phyloP scores from a whole-genome alignment of 495 filamentous ascomycete species.

The Hypoxylon trugodes region DNA sequence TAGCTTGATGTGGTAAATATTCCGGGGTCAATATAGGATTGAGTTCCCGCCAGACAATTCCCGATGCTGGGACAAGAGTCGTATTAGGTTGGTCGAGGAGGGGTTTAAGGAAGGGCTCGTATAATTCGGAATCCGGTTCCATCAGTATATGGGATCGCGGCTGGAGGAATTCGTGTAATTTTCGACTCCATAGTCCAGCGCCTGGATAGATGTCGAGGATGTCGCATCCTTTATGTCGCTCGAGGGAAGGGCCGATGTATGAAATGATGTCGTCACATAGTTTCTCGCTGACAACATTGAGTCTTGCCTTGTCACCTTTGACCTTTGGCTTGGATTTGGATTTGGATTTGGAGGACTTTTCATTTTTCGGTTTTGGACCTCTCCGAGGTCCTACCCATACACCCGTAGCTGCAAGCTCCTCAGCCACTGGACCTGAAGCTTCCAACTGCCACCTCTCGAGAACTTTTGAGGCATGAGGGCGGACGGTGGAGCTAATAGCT shows the following conservation, averaged over 20 bases:
- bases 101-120: conserved; percentile 66
- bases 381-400: conserved; percentile 13
- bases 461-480: not conserved
- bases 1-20: conserved; percentile 60
- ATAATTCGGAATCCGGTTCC: conserved; percentile 66
- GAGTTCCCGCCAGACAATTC: conserved; percentile 59
- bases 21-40: conserved; percentile 55
- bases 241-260: conserved; percentile 58
- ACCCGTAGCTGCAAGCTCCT: conserved; percentile 25
- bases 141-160: conserved; percentile 84
- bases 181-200: conserved; percentile 74
- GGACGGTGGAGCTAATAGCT: not conserved
- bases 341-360: not conserved
- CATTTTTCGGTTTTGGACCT: not conserved
- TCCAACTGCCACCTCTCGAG: conserved; percentile 6
- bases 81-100: conserved; percentile 67
- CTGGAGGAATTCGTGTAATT: conserved; percentile 74
- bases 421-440: conserved; percentile 23
- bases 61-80: conserved; percentile 58
- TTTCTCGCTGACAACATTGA: conserved; percentile 65
- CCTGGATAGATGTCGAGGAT: conserved; percentile 89
- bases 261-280: conserved; percentile 63
- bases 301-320: conserved; percentile 42
- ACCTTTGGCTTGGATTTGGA: not conserved
- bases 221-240: conserved; percentile 72